Conservation (phyloP, 768 basidiomycete species). For the Trametes coccinea region DNA sequence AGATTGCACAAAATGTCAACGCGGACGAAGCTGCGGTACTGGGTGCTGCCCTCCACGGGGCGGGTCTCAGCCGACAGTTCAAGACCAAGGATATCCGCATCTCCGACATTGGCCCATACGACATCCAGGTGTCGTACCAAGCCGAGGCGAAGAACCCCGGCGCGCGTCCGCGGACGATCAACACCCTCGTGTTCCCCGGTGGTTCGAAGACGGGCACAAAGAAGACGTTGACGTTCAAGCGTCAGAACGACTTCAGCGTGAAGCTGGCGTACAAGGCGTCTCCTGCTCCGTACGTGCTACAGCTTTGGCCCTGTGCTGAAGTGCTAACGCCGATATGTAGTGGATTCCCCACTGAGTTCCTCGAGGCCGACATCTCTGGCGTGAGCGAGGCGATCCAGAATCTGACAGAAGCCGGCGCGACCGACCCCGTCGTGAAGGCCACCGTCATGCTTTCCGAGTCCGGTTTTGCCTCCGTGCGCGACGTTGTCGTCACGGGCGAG, state of each 20-base stretch:
- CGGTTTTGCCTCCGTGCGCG: conserved; percentile 78
- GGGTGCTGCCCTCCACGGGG: conserved; percentile 89
- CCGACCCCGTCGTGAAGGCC: conserved; percentile 85
- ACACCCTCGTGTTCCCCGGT: conserved; percentile 72
- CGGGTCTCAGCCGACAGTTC: conserved; percentile 85
- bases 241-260: conserved; percentile 80
- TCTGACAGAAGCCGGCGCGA: conserved; percentile 77
- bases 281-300: conserved; percentile 56
- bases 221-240: conserved; percentile 85
- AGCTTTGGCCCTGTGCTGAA: neutral
- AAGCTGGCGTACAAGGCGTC: conserved; percentile 73
- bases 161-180: conserved; percentile 65
- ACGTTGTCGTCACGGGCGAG: conserved; percentile 78
- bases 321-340: conserved; percentile 35
- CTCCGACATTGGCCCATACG: conserved; percentile 68
- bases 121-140: conserved; percentile 78
- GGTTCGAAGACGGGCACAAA: conserved; percentile 77
- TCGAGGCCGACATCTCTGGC: conserved; percentile 71
- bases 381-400: conserved; percentile 78
- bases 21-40: conserved; percentile 96
- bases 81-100: conserved; percentile 94
- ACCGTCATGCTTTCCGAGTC: conserved; percentile 83
- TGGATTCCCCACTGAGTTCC: conserved; percentile 71
- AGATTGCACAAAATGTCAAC: conserved; percentile 93
- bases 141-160: conserved; percentile 55